Base-by-base conservation (phyloP, 768 basidiomycete species). In the Lactarius deliciosus region DNA sequence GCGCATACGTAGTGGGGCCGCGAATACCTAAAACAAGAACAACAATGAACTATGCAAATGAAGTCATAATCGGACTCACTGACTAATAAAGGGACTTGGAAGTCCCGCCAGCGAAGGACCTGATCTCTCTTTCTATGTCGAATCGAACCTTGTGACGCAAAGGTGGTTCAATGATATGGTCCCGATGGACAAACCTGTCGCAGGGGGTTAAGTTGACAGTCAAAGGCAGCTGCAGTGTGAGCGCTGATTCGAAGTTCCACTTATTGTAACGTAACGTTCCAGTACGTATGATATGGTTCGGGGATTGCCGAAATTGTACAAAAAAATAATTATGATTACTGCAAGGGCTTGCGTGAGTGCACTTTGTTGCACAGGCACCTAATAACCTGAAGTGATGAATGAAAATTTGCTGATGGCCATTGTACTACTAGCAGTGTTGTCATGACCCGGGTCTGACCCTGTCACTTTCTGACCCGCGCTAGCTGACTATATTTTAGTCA, bases 1-100 rank as follows among this genome's bases (percentile, higher is more conserved):
- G 79, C 80, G 82, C 85, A 87, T 86, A 80, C 40, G 64, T 38
- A 50, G 36, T 50, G 36, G 66, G 43, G 43, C 68, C 25, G 25
- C 22, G 32, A 56, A 53, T 43, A 57, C 25, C 62, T 67, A 28
- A 53, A 53, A 54, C 28, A 41, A 57, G 60, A 32, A 20, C 4
- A 45, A 63, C 16, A 61, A 67, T 20, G 32, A 13, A 41, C 1
- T 22, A 22, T 59, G 64, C 20, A 59, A 47, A 5, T n/a, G 56
- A 47, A 40, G 50, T 38, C 5, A 45, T 22, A 10, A 7, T 28
- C 45, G n/a, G 22, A 45, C 30, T 32, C 34, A 50, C 56, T 20
- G 56, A 30, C 55, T 32, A 28, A n/a, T 28, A 56, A 34, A 20
- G 13, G 36, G 25, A 58, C 45, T 16, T 40, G 43, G 18, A 20